Conservation (phyloP, 176 grass and related monocot species). For the Musa acuminata region DNA sequence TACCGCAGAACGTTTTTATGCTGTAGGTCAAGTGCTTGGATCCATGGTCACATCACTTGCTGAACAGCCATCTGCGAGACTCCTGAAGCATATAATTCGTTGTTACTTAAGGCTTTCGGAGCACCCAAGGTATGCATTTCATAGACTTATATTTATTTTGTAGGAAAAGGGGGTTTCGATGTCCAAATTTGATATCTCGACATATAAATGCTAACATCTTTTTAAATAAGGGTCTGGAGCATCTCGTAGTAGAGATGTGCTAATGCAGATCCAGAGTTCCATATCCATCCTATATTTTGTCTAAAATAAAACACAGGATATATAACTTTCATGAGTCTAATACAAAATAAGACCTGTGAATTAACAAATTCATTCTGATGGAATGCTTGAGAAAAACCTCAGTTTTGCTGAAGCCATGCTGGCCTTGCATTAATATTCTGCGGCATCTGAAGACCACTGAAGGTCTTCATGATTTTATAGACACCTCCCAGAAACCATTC, state of each 20-base stretch:
- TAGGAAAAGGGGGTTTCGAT: not conserved
- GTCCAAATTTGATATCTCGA: not conserved
- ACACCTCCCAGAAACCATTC: not conserved
- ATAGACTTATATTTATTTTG: not conserved
- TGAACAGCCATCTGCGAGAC: constrained; percentile 4
- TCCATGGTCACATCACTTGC: constrained; percentile 18
- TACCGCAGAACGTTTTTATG: constrained; percentile 13
- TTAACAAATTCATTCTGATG: too few relatives aligned
- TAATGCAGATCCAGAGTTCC: too few relatives aligned
- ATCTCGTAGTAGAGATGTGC: too few relatives aligned
- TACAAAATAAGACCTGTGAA: too few relatives aligned
- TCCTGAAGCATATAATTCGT: constrained; percentile 18
- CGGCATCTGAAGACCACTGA: not conserved
- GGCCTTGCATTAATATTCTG: not conserved
- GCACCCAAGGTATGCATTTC: not conserved
- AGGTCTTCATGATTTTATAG: not conserved
- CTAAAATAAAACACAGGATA: too few relatives aligned
- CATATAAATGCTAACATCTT: too few relatives aligned
- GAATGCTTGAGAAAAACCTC: too few relatives aligned
- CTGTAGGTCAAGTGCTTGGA: constrained; percentile 22
- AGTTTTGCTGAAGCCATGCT: too few relatives aligned
- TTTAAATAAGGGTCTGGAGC: too few relatives aligned
- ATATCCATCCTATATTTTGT: too few relatives aligned
- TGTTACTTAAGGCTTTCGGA: constrained; percentile 18
- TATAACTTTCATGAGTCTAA: too few relatives aligned